Conservation (phyloP, 352 stramenopile species). For the Phytophthora citrophthora region DNA sequence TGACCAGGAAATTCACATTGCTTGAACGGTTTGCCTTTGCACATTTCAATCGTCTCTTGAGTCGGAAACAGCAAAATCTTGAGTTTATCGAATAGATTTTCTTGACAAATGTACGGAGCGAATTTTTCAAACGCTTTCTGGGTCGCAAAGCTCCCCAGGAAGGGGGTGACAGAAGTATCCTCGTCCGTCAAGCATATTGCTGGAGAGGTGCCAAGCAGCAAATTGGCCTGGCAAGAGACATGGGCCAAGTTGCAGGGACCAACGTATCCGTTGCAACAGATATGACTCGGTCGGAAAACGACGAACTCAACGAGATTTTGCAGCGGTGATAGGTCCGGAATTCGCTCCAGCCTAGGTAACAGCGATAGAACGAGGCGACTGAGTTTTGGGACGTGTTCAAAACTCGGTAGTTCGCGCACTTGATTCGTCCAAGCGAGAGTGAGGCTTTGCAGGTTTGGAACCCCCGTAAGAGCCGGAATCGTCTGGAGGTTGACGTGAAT, state of each 20-base stretch:
- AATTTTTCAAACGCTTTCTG: constrained; percentile 16
- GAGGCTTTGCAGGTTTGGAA: constrained; percentile 9
- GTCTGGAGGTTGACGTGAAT: constrained; percentile 3
- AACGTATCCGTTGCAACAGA: constrained; percentile 48
- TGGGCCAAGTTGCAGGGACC: constrained; percentile 31
- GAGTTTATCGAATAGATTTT: constrained; percentile 6
- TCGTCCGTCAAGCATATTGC: constrained; percentile 14
- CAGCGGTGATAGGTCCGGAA: constrained; percentile 30
- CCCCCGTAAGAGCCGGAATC: background rate
- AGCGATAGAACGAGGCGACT: constrained; percentile 16
- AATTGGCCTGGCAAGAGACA: constrained; percentile 17
- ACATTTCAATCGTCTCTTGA: constrained; percentile 17
- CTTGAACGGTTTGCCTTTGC: constrained; percentile 18
- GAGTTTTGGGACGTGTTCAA: constrained; percentile 19
- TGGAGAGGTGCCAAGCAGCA: background rate
- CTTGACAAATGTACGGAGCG: constrained; percentile 5
- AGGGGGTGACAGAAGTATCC: background rate
- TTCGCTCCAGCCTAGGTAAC: constrained; percentile 9
- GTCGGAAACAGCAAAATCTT: background rate
- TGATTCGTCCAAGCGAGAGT: constrained; percentile 26
- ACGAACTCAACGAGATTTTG: constrained; percentile 23
- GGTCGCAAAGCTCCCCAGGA: constrained; percentile 5
- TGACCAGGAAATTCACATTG: constrained; percentile 15
- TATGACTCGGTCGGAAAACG: constrained; percentile 5
- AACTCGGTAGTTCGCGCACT: constrained; percentile 20